phyloP scores from a whole-genome alignment of 2,329 filamentous ascomycete species.

The Sporothrix protearum region DNA sequence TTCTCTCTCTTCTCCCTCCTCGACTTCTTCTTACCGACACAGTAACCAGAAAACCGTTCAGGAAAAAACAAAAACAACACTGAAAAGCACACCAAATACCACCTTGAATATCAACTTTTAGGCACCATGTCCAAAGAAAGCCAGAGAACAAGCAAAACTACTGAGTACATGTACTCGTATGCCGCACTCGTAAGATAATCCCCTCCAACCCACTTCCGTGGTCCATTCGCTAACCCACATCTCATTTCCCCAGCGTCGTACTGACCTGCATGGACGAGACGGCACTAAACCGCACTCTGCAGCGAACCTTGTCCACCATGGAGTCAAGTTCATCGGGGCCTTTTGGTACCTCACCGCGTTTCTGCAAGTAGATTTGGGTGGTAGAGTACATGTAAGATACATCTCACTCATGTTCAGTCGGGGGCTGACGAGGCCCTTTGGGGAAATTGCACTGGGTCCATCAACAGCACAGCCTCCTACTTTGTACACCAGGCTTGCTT shows the following conservation, averaged over 20 bases:
- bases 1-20: no score
- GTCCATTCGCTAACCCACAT: slow-evolving; percentile 3
- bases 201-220: neutral
- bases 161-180: no score
- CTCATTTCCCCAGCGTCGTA: slow-evolving; percentile 21
- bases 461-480: slow-evolving; percentile 13
- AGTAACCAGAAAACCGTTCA: no score
- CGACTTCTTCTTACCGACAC: no score
- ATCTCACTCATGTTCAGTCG: neutral
- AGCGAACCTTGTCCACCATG: neutral
- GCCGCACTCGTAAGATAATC: neutral
- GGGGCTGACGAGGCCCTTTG: neutral
- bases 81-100: neutral
- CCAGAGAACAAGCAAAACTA: slow-evolving; percentile 4
- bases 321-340: neutral
- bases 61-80: neutral
- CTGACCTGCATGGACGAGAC: neutral
- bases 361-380: neutral
- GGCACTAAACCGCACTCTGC: slow-evolving; percentile 1
- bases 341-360: neutral
- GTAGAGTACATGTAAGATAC: no score
- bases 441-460: slow-evolving; percentile 19
- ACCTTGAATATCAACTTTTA: neutral
- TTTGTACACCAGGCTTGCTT: neutral
- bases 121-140: neutral